Evolutionary conservation across 2,329 filamentous ascomycete genomes (phyloP), one percentile per base, ranked within the genome.

Genomic region (Epichloe gansuensis): DNA sequence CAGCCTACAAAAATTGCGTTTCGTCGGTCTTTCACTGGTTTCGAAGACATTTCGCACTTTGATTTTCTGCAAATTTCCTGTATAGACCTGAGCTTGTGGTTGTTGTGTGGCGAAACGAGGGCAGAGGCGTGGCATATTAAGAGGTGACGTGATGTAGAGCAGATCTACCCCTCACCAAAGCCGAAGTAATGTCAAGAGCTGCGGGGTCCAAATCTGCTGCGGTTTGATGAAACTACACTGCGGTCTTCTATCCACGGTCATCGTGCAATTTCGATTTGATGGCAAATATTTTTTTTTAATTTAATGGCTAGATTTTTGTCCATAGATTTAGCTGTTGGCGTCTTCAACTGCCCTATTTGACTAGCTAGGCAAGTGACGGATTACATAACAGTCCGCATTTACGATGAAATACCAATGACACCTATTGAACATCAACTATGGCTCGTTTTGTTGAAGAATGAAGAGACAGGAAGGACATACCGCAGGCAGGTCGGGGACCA

Each of bases 401-500:
- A 90, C 67, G 77, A 75, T 67, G 87, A 83, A 75, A 95, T 93
- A 63, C 89, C 89, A 70, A 95, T 95, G 68, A 95, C 90, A 77
- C 85, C 84, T 86, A 51, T 48, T 23, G 45, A 4, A 21, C 58
- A 56, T 57, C 55, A 55, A 46, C 17, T 45, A n/a, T 17, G 5
- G n/a, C 28, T 35, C 4, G n/a, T 12, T 5, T n/a, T 6, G 31
- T 3, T n/a, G 12, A 39, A 37, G 3, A 11, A 25, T 5, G 21
- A 43, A 13, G 28, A 21, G 1, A 21, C 6, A 17, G 35, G 13
- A 21, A 72, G 25, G 12, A 72, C 81, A 69, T 80, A 88, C 93
- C 93, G 75, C 93, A 98, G 69, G 93, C 93, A 69, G 93, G 93
- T 68, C 93, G 88, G 63, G 76, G 72, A 65, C 93, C 93, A 68